A percentile compares a stretch with the other conserved stretches of the same genome.
Evolutionary conservation across 805 yeast genomes (phyloP).

Genomic region (Candida ipomoeae): DNA sequence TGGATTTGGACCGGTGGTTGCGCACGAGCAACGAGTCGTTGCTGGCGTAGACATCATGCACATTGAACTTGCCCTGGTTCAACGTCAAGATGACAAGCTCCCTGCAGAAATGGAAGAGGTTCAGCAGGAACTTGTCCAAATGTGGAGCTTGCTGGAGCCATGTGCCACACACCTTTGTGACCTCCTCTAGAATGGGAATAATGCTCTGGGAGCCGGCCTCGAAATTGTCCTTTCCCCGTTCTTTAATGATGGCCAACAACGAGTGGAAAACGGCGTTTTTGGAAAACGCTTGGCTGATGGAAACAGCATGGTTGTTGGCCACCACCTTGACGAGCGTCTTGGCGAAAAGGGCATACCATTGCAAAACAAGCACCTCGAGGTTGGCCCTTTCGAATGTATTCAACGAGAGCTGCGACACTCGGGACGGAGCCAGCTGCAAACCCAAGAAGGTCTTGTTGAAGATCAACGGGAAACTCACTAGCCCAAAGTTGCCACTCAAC

Average conservation of each 20-base stretch:
- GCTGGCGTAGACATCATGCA: constrained; percentile 5
- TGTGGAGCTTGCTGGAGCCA: constrained; percentile 19
- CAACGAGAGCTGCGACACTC: constrained; percentile 14
- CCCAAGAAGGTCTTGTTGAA: constrained; percentile 33
- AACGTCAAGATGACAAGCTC: constrained; percentile 10
- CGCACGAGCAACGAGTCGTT: constrained; percentile 8
- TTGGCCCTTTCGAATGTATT: constrained; percentile 21
- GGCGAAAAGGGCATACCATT: constrained; percentile 43
- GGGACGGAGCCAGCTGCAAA: constrained; percentile 14
- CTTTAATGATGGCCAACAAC: constrained; percentile 22
- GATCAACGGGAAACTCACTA: constrained; percentile 47
- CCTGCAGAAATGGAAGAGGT: constrained; percentile 15
- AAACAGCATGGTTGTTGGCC: constrained; percentile 15
- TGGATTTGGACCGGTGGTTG: constrained; percentile 8
- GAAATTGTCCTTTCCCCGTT: constrained; percentile 2
- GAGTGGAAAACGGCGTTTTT: constrained; percentile 22
- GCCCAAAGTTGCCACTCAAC: constrained; percentile 50
- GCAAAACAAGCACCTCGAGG: constrained; percentile 38
- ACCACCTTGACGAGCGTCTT: constrained; percentile 33
- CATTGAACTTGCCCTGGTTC: constrained; percentile 6
- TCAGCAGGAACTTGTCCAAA: constrained; percentile 14
- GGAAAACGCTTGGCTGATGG: not conserved
- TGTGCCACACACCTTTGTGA: constrained; percentile 14
- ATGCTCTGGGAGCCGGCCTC: not conserved
- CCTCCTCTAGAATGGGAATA: constrained; percentile 9